Conservation (phyloP, 208 protist species). For the Phytomonas sp. region DNA sequence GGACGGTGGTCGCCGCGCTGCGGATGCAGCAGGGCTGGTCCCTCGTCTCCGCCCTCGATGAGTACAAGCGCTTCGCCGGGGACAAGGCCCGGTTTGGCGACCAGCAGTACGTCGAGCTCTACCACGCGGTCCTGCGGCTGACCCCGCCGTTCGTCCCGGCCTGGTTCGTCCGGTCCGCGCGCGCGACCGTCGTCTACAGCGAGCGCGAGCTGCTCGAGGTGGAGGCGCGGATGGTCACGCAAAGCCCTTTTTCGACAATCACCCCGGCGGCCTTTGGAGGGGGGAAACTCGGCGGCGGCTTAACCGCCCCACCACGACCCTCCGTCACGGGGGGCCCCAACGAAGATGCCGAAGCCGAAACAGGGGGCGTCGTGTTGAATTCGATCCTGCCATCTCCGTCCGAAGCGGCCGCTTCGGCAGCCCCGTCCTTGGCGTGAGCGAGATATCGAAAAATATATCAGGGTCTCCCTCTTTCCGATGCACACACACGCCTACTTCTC, state of each 20-base stretch:
- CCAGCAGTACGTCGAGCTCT: constrained; percentile 97
- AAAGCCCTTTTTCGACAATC: constrained; percentile 51
- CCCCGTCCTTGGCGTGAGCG: not conserved
- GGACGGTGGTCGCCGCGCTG: constrained; percentile 90
- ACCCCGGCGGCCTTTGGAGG: constrained; percentile 13
- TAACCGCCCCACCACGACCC: not conserved
- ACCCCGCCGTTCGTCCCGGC: constrained; percentile 49
- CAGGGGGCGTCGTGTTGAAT: no score
- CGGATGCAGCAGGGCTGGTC: constrained; percentile 93
- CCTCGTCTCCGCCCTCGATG: constrained; percentile 93
- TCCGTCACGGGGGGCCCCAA: not conserved
- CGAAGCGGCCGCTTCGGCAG: not conserved
- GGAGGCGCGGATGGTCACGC: constrained; percentile 44
- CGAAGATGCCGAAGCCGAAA: constrained; percentile 2
- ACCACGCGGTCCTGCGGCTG: constrained; percentile 75
- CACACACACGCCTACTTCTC: not conserved
- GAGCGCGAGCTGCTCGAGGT: constrained; percentile 51
- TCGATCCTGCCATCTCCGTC: constrained; percentile 2
- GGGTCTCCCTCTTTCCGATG: not conserved
- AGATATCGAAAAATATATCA: not conserved
- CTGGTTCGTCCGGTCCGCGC: constrained; percentile 43
- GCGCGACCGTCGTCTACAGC: constrained; percentile 39
- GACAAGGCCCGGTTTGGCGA: constrained; percentile 92
- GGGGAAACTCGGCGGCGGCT: not conserved
- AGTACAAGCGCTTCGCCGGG: constrained; percentile 93